phyloP scores from a whole-genome alignment of 2,329 filamentous ascomycete genomes.

The Pseudogymnoascus sp. region DNA sequence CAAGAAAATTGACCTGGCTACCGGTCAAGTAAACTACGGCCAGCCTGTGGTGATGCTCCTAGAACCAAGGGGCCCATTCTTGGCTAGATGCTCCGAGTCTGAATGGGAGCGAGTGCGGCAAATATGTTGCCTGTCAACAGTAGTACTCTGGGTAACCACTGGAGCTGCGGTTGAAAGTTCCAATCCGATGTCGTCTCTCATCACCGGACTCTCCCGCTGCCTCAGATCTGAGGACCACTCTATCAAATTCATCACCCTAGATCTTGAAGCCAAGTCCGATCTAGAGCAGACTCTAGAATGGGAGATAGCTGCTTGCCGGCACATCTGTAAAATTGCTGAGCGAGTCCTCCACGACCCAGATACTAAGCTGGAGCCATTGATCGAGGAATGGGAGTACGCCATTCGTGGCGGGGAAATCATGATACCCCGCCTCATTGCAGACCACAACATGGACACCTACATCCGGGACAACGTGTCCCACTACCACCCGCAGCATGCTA shows the following conservation, averaged over 20 bases:
- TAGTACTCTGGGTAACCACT: neutral
- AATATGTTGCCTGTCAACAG: neutral
- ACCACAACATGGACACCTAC: conserved; percentile 27
- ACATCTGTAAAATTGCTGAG: conserved; percentile 24
- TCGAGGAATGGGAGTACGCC: conserved; percentile 20
- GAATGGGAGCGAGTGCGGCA: neutral
- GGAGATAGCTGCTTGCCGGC: too few species aligned
- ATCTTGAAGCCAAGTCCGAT: conserved; percentile 19
- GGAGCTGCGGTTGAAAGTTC: neutral
- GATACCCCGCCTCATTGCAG: conserved; percentile 17
- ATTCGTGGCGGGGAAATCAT: conserved; percentile 22
- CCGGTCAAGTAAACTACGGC: neutral
- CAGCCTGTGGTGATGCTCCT: neutral
- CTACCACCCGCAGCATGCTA: neutral
- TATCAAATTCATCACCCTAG: conserved; percentile 20
- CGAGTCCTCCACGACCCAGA: conserved; percentile 13
- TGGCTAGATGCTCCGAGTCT: neutral
- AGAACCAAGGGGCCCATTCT: neutral
- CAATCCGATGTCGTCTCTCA: neutral
- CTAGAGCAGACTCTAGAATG: conserved; percentile 12
- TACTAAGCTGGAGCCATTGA: neutral
- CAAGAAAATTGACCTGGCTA: neutral
- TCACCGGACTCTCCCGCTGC: conserved; percentile 14
- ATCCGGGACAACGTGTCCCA: neutral
- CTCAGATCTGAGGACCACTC: neutral